phyloP scores from a whole-genome alignment of 1,284 basidiomycete genomes.

The Lentinula novae-zelandiae region DNA sequence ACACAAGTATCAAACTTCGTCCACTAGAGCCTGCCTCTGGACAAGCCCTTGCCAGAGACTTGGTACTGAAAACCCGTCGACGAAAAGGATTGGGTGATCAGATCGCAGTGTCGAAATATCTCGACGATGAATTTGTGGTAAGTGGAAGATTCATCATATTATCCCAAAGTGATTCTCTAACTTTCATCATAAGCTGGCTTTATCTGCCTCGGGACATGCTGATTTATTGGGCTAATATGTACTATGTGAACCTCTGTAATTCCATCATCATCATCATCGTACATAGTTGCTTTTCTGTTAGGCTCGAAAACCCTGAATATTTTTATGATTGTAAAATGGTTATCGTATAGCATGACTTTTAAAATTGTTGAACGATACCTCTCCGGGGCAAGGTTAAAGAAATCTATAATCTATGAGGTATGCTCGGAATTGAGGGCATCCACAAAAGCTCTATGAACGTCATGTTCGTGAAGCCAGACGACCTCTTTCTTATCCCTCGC shows the following conservation, averaged over 20 bases:
- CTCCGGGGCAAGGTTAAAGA: too few species aligned
- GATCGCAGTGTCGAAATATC: constrained; percentile 91
- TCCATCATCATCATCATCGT: neutral
- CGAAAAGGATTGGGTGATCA: constrained; percentile 93
- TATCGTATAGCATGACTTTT: too few species aligned
- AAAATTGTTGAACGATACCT: too few species aligned
- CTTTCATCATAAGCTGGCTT: constrained; percentile 55
- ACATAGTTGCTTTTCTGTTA: neutral
- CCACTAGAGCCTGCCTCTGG: constrained; percentile 97
- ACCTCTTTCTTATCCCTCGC: constrained; percentile 6
- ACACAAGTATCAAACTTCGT: constrained; percentile 91
- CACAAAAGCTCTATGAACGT: constrained; percentile 7
- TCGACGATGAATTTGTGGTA: constrained; percentile 92
- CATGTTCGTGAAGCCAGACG: constrained; percentile 10
- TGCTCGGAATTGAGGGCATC: neutral
- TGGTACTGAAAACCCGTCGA: constrained; percentile 94
- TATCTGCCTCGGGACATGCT: constrained; percentile 88
- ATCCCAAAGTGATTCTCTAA: constrained; percentile 10
- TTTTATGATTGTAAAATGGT: neutral
- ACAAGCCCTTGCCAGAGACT: constrained; percentile 86
- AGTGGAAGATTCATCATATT: constrained; percentile 32
- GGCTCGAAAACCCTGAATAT: neutral
- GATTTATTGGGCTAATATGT: constrained; percentile 64
- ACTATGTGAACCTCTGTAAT: neutral
- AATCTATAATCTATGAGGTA: too few species aligned